A percentile compares a stretch with the other conserved stretches of the same genome.
Evolutionary conservation across 805 yeast species (phyloP).

Genomic region (Barnettozyma siamensis): DNA sequence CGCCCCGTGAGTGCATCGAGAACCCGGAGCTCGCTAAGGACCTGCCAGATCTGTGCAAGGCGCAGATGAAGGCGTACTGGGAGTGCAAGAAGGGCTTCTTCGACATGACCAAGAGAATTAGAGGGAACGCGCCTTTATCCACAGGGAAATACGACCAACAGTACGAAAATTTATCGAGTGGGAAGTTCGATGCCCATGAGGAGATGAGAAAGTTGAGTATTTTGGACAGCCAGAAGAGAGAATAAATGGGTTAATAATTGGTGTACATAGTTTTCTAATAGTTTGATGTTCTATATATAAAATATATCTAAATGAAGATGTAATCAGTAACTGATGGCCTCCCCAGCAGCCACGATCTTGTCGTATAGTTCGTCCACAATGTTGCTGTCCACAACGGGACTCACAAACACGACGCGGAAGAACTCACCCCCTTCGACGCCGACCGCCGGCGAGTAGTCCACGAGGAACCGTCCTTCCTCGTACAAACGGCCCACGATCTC

Average conservation of each 20-base stretch:
- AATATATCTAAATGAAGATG: not conserved
- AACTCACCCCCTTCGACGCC: conserved; percentile 64
- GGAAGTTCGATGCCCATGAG: conserved; percentile 75
- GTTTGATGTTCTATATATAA: too few relatives aligned
- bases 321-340: not conserved
- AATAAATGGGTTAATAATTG: not conserved
- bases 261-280: too few relatives aligned
- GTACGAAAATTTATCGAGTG: conserved; percentile 69
- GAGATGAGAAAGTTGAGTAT: conserved; percentile 70
- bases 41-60: conserved; percentile 82
- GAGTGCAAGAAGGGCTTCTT: conserved; percentile 90
- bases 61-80: conserved; percentile 77
- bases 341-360: conserved; percentile 25
- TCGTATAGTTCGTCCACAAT: conserved; percentile 40
- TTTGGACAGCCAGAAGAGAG: conserved; percentile 44
- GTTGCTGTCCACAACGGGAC: conserved; percentile 49
- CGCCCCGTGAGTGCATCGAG: conserved; percentile 82
- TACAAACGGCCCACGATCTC: conserved; percentile 56
- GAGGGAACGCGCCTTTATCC: conserved; percentile 90
- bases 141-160: conserved; percentile 91
- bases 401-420: conserved; percentile 77
- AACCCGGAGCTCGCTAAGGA: conserved; percentile 71
- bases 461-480: conserved; percentile 56
- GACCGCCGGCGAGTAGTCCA: conserved; percentile 74
- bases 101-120: conserved; percentile 85